Evolutionary conservation across 495 filamentous ascomycete species (phyloP).

Genomic region (Platismatia glauca): DNA sequence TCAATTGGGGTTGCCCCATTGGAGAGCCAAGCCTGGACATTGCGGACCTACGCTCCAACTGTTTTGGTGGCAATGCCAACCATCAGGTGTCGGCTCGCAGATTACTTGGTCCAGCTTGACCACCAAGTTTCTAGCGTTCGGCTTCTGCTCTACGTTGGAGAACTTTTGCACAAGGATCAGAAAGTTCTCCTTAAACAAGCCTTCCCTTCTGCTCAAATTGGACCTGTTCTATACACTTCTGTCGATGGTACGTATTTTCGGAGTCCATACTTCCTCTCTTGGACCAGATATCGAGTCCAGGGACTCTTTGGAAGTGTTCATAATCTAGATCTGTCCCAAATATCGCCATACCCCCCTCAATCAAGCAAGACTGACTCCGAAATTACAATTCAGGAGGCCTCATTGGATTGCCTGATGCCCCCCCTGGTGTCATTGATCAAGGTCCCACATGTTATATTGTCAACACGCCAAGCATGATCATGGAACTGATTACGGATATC

Average conservation of each 20-base stretch:
- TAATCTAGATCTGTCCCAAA: no score
- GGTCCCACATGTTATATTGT: not conserved
- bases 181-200: not conserved
- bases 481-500: slow-evolving; percentile 4
- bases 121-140: not conserved
- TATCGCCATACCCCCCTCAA: no score
- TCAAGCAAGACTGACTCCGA: no score
- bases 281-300: no score
- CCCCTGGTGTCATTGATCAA: not conserved
- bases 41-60: slow-evolving; percentile 4
- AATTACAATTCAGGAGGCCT: no score
- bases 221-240: not conserved
- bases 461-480: not conserved
- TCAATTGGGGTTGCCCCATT: not conserved
- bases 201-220: slow-evolving; percentile 1
- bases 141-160: slow-evolving; percentile 2
- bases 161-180: slow-evolving; percentile 1
- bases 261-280: no score
- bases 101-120: not conserved
- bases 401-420: not conserved
- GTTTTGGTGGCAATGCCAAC: not conserved
- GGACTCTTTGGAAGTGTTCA: no score
- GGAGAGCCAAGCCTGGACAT: not conserved
- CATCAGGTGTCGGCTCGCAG: slow-evolving; percentile 6
- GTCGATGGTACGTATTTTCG: no score